Evolutionary conservation across 2,329 filamentous ascomycete species (phyloP), one percentile per base, ranked within the genome.

Genomic region (Fusarium sp.): DNA sequence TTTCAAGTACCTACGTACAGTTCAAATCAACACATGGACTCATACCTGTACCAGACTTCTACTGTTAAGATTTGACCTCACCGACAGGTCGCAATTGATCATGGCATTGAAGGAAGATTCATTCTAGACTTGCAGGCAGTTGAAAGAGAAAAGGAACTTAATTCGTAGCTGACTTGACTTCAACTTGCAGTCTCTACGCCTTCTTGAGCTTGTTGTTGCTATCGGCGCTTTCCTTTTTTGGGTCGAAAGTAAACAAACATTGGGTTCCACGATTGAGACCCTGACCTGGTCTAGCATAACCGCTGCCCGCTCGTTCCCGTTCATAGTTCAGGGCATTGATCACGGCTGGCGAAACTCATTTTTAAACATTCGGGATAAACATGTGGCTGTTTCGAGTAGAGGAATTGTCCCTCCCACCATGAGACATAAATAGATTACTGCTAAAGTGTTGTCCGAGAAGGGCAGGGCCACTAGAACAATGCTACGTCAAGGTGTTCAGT

Each of bases 201-300:
- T 0, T 18, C 18, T 11, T 1, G 5, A 4, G 3, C 3, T 24
- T 18, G 2, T 11, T 49, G 5, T 22, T 45, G 8, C 3, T 8
- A 7, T 45, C 44, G 30, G n/a, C n/a, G 54, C 41, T 44, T 38
- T 25, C 6, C 34, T 18, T 24, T 6, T 12, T 4, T 3, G 3
- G 15, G 20, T 16, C 6, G n/a, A 65, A 54, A 65, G 62, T 61
- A 65, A 61, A 48, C 25, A 61, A 66, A 54, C 5, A 62, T 30
- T 34, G 18, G 34, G 34, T 11, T 5, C 16, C 11, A 32, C 13
- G 13, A 25, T 2, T 15, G 34, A 38, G 54, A 66, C 62, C 63
- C 54, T 66, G 63, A 29, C 62, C 63, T 44, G 30, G 62, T n/a
- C n/a, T 66, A 61, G 63, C 22, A 30, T 20, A 51, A 15, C 62